Evolutionary conservation across 768 basidiomycete species (phyloP).

Genomic region (Xerocomellus chrysenteron): DNA sequence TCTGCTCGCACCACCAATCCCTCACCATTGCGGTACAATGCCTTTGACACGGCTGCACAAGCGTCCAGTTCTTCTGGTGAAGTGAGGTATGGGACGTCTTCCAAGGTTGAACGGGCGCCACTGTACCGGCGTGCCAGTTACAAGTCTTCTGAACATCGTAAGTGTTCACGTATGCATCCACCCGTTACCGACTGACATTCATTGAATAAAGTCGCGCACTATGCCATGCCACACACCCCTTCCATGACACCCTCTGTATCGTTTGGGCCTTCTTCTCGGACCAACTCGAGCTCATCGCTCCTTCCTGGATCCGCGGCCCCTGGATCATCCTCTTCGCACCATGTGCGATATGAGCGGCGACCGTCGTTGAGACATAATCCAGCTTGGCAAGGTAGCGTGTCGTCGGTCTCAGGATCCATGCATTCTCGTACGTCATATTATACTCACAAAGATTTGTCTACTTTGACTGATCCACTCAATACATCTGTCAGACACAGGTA

Average conservation of each 20-base stretch:
- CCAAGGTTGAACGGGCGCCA: constrained; percentile 35
- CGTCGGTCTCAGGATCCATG: constrained; percentile 38
- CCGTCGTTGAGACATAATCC: constrained; percentile 49
- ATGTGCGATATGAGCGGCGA: constrained; percentile 40
- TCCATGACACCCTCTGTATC: constrained; percentile 32
- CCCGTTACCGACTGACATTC: constrained; percentile 1
- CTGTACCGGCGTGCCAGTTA: constrained; percentile 44
- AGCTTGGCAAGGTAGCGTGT: constrained; percentile 44
- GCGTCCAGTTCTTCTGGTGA: constrained; percentile 28
- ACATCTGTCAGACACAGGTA: constrained; percentile 17
- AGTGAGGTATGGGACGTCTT: constrained; percentile 33
- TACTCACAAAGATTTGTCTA: neutral
- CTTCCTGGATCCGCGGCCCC: constrained; percentile 39
- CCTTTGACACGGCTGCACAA: constrained; percentile 33
- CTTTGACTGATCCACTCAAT: constrained; percentile 5
- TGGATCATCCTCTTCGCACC: constrained; percentile 40
- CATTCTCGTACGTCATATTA: constrained; percentile 39
- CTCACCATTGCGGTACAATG: constrained; percentile 42
- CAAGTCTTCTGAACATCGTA: constrained; percentile 45
- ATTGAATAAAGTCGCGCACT: constrained; percentile 26
- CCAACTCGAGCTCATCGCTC: constrained; percentile 53
- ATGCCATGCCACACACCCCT: constrained; percentile 31
- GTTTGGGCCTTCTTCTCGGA: constrained; percentile 45
- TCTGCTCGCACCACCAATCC: constrained; percentile 36
- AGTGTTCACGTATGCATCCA: constrained; percentile 22